A percentile compares a stretch with the other conserved stretches of the same genome.
Evolutionary conservation across 345 rosid species (phyloP).

Genomic region (Aurinia saxatilis): DNA sequence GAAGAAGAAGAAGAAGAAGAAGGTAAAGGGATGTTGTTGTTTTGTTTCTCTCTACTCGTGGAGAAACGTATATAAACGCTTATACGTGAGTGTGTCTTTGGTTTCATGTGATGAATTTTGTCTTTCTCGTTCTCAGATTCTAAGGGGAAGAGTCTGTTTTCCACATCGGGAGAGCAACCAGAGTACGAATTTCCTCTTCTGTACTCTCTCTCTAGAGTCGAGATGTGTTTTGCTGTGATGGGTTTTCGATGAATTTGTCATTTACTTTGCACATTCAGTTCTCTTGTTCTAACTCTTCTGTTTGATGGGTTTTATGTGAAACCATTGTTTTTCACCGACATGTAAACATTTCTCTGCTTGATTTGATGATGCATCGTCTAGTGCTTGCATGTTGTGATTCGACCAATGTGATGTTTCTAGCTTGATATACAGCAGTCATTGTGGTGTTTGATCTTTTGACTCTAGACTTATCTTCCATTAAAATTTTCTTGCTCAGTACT

Average conservation of each 20-base stretch:
- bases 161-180: slow-evolving; percentile 54
- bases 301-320: neutral
- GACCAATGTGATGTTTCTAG: neutral
- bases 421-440: neutral
- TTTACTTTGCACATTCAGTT: slow-evolving; percentile 1
- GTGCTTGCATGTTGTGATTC: slow-evolving; percentile 36
- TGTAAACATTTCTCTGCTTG: neutral
- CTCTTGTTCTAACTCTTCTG: slow-evolving; percentile 5
- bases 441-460: neutral
- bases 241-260: neutral
- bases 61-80: neutral
- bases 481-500: neutral
- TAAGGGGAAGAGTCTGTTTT: slow-evolving; percentile 45
- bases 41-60: slow-evolving; percentile 7
- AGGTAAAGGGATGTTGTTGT: slow-evolving; percentile 28
- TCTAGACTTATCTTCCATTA: neutral
- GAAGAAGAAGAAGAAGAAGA: slow-evolving; percentile 22
- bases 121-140: slow-evolving; percentile 36
- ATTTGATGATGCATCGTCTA: slow-evolving; percentile 2
- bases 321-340: neutral
- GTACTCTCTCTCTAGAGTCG: neutral
- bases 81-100: slow-evolving; percentile 19
- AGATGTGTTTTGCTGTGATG: neutral
- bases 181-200: slow-evolving; percentile 37
- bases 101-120: slow-evolving; percentile 17